phyloP scores from a whole-genome alignment of 2,329 filamentous ascomycete genomes.

The Neopestalotiopsis clavispora region DNA sequence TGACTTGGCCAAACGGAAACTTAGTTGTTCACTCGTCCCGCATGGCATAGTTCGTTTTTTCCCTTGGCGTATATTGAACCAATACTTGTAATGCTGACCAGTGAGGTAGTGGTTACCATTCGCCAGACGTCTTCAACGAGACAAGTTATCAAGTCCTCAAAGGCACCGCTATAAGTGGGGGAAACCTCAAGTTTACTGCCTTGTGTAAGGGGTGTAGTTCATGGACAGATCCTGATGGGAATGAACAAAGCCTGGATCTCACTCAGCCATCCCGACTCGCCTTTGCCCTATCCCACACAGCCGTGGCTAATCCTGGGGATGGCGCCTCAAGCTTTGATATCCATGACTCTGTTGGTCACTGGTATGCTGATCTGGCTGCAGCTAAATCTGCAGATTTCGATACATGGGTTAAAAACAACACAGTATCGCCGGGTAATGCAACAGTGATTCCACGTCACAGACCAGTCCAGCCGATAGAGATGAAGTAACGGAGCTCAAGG shows the following conservation, averaged over 20 bases:
- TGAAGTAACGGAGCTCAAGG: neutral
- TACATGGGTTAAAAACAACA: constrained; percentile 35
- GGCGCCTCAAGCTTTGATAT: constrained; percentile 44
- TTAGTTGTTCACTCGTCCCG: constrained; percentile 42
- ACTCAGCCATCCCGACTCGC: constrained; percentile 43
- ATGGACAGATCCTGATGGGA: constrained; percentile 47
- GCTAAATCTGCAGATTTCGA: constrained; percentile 40
- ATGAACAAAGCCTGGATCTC: constrained; percentile 42
- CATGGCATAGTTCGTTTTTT: constrained; percentile 42
- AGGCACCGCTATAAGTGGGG: constrained; percentile 38
- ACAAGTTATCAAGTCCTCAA: constrained; percentile 40
- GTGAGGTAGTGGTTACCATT: constrained; percentile 38
- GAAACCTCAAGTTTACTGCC: constrained; percentile 40
- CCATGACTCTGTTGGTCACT: constrained; percentile 48
- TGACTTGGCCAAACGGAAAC: constrained; percentile 45
- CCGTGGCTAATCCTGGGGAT: constrained; percentile 43
- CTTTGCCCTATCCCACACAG: constrained; percentile 42
- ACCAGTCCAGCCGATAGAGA: neutral
- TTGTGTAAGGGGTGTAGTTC: constrained; percentile 45
- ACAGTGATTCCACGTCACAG: neutral
- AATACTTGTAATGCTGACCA: constrained; percentile 7
- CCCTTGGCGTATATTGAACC: neutral
- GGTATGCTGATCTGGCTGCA: constrained; percentile 41
- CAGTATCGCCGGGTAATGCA: neutral
- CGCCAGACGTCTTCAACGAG: constrained; percentile 35